A percentile compares a stretch with the other conserved stretches of the same genome.
Conservation (phyloP, 1,284 basidiomycete genomes). For the Amylostereum chailletii region DNA sequence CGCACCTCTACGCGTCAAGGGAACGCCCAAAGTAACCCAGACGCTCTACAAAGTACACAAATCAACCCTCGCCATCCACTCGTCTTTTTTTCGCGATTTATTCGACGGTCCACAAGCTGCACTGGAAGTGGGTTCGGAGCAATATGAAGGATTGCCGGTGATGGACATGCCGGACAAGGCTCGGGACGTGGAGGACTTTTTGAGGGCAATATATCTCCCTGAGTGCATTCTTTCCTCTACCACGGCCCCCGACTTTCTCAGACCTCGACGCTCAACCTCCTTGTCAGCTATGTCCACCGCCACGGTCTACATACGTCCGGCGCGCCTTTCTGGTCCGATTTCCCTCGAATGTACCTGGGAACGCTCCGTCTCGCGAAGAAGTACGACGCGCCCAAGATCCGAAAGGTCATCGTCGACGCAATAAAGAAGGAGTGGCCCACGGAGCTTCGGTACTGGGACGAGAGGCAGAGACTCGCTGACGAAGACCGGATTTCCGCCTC, state of each 20-base stretch:
- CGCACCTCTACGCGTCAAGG: background rate
- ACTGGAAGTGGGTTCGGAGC: background rate
- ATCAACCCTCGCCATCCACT: background rate
- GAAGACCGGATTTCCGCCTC: too few relatives aligned
- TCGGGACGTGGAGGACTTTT: background rate
- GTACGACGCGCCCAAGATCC: background rate
- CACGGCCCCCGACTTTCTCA: too few relatives aligned
- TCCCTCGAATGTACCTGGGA: background rate
- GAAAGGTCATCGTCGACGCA: background rate
- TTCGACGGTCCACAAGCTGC: background rate
- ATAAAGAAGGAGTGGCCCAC: background rate
- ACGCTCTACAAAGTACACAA: background rate
- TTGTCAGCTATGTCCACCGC: too few relatives aligned
- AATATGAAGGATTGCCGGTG: background rate
- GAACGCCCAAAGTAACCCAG: background rate
- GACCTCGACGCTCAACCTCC: too few relatives aligned
- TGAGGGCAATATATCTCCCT: background rate
- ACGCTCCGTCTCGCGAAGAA: background rate
- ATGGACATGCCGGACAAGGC: background rate
- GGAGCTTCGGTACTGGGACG: background rate
- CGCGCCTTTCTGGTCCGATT: background rate
- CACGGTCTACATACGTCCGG: too few relatives aligned
- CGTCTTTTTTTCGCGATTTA: background rate
- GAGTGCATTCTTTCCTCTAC: background rate
- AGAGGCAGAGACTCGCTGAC: background rate